Conservation (phyloP, 805 yeast genomes). For the Saturnispora zaruensis region DNA sequence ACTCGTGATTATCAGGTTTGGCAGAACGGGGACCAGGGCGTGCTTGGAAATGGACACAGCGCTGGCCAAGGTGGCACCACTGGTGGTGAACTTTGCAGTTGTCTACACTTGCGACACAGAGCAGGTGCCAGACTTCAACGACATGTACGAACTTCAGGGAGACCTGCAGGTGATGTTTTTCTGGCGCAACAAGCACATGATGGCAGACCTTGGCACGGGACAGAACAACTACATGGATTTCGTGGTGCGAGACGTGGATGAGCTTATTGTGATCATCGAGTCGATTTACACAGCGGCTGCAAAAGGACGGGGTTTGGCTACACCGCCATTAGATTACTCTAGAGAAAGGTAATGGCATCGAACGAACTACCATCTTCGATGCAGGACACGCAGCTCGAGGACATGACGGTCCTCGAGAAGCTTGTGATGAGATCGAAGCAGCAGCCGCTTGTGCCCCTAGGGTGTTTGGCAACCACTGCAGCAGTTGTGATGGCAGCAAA, state of each 20-base stretch:
- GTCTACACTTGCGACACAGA: slow-evolving; percentile 83
- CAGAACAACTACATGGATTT: slow-evolving; percentile 92
- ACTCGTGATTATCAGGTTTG: slow-evolving; percentile 82
- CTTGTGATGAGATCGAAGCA: slow-evolving; percentile 59
- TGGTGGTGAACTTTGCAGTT: slow-evolving; percentile 79
- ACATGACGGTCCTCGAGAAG: slow-evolving; percentile 45
- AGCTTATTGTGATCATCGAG: slow-evolving; percentile 83
- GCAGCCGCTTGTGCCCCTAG: slow-evolving; percentile 86
- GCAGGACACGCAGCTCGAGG: slow-evolving; percentile 40
- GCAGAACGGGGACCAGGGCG: slow-evolving; percentile 63
- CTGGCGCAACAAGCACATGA: slow-evolving; percentile 87
- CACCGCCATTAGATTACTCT: slow-evolving; percentile 64
- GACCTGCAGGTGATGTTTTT: slow-evolving; percentile 93
- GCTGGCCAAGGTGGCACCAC: slow-evolving; percentile 69
- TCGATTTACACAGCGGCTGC: slow-evolving; percentile 84
- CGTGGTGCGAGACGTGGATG: slow-evolving; percentile 69
- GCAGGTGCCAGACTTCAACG: slow-evolving; percentile 83
- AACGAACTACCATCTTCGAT: slow-evolving; percentile 42
- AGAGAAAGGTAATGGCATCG: slow-evolving; percentile 26
- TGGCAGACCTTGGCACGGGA: slow-evolving; percentile 98
- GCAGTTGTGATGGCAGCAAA: slow-evolving; percentile 76
- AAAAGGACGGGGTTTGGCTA: slow-evolving; percentile 87
- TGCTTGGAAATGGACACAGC: slow-evolving; percentile 90
- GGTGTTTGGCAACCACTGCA: slow-evolving; percentile 66
- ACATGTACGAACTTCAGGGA: slow-evolving; percentile 84